These are phyloP conservation scores for Bruguiera parviflora DNA, from an alignment of 345 rosid genomes.

Conservation along the genomic window DNA sequence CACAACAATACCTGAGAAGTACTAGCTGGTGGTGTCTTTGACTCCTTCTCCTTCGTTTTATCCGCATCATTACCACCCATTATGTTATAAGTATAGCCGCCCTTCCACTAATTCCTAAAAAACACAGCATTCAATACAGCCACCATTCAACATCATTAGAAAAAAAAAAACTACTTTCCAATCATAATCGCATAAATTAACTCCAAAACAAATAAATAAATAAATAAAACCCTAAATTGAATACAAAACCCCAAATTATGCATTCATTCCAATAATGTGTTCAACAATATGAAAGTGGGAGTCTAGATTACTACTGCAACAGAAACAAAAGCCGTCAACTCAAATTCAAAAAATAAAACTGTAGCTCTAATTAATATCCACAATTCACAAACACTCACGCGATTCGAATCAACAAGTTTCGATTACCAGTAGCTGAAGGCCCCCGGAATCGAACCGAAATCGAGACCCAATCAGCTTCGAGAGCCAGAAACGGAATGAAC, in stretches of 20 bases:
- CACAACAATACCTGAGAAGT: constrained; percentile 54
- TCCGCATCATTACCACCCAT: constrained; percentile 75
- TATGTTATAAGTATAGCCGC: constrained; percentile 16
- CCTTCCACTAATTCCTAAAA: constrained; percentile 24
- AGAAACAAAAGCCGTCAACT: background rate
- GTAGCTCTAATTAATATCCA: constrained; percentile 1
- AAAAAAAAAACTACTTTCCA: background rate
- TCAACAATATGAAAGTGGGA: background rate
- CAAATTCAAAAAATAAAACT: background rate
- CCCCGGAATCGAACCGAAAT: background rate
- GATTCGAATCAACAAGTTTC: background rate
- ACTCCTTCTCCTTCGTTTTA: constrained; percentile 74
- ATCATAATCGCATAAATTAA: background rate
- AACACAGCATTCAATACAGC: constrained; percentile 41
- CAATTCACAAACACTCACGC: background rate
- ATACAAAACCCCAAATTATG: background rate
- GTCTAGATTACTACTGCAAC: too few relatives aligned
- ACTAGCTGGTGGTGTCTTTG: constrained; percentile 47
- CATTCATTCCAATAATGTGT: background rate
- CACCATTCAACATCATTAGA: background rate
- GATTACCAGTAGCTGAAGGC: constrained; percentile 5
- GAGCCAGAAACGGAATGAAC: background rate
- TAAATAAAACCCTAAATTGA: background rate
- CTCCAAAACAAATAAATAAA: background rate
- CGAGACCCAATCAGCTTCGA: constrained; percentile 8